These are phyloP conservation scores for Cupressus sempervirens DNA, from an alignment of 75 land plant genomes.

Conservation along the genomic window DNA sequence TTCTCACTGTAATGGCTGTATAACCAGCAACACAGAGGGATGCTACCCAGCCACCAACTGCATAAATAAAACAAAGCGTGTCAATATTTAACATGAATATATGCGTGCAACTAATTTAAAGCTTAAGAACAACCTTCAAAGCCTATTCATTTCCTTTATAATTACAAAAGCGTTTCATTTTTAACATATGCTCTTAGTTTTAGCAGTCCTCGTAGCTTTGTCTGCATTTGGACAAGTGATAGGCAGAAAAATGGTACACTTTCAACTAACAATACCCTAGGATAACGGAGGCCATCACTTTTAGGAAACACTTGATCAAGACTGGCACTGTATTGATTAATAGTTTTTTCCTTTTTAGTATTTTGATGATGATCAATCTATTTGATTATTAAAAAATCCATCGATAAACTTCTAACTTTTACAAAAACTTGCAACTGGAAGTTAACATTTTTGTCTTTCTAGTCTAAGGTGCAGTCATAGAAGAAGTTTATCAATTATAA, in stretches of 20 bases:
- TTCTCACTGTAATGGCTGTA: slow-evolving; percentile 74
- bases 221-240: not conserved
- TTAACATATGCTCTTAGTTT: not conserved
- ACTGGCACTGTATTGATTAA: no score
- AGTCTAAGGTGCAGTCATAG: no score
- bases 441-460: no score
- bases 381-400: no score
- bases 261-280: not conserved
- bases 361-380: no score
- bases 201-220: not conserved
- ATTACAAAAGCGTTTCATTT: not conserved
- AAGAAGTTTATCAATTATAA: no score
- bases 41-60: slow-evolving; percentile 98
- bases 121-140: not conserved
- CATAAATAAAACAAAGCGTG: slow-evolving; percentile 6
- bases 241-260: not conserved
- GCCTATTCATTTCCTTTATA: not conserved
- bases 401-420: no score
- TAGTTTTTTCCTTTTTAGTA: no score
- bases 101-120: not conserved
- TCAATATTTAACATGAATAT: not conserved
- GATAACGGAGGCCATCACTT: no score
- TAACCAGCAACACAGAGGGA: slow-evolving; percentile 87
- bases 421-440: no score
- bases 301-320: no score